Base-by-base conservation (phyloP, 352 stramenopile genomes). In the Pythium vanterpoolii region DNA sequence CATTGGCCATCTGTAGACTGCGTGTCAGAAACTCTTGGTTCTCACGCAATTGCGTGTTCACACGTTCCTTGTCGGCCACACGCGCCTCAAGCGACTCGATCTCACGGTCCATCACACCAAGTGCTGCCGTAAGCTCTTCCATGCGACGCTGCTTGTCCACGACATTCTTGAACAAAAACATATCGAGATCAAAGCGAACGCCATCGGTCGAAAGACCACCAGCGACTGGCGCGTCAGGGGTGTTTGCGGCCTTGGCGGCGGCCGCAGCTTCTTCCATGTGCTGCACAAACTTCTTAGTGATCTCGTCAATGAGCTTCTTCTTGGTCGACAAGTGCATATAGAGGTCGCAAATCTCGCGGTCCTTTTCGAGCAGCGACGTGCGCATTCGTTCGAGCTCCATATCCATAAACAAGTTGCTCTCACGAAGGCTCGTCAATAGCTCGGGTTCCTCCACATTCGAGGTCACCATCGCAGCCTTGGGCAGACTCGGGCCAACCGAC, bases 311-410 rank as follows among this genome's bases (percentile, higher is more conserved):
- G 5, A 93, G 72, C 56, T 86, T 89, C 68, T 88, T 86, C 64
- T 93, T 89, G 19, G 79, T 89, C 30, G 80, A 89, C 56, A 93
- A 50, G 57, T 90, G 74, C 69, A 89, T 80, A 40, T 93, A 87
- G 10, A 93, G 60, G 44, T 79, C 72, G 64, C 83, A 93, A 34
- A 93, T 90, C 64, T 93, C 80, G n/a, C 79, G 77, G 28, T 93
- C 80, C 60, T 90, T 93, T 54, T 89, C 83, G 52, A 80, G 69
- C 26, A 92, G 60, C 18, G 71, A 67, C 16, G 57, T 62, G n/a
- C 66, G 67, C 33, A 92, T 72, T 26, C 71, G 57, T 42, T 73
- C 65, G 30, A 89, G 62, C 39, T 88, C 76, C 39, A 72, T 71
- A 50, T 79, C 68, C 64, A 63, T 49, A 39, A 68, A 60, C 56